Conservation (phyloP, 1,284 basidiomycete genomes). For the Cutaneotrichosporon curvatum region DNA sequence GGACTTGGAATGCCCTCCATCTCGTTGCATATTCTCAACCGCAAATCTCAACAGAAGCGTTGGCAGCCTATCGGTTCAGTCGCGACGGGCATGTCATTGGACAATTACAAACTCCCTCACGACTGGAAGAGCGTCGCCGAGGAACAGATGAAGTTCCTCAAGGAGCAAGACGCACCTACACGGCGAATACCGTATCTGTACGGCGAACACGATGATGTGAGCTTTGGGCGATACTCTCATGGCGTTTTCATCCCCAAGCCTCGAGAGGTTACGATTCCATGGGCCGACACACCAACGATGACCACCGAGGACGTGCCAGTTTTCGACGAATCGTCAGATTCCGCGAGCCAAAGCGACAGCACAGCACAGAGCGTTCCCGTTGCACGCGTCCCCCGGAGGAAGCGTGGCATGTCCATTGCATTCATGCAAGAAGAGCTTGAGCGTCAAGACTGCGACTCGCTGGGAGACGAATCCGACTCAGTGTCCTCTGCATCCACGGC, state of each 20-base stretch:
- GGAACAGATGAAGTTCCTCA: constrained; percentile 60
- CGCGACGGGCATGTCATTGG: constrained; percentile 55
- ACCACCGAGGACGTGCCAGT: constrained; percentile 2
- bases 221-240: constrained; percentile 20
- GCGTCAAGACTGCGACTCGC: constrained; percentile 7
- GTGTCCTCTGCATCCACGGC: constrained; percentile 8
- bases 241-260: constrained; percentile 33
- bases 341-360: constrained; percentile 6
- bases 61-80: constrained; percentile 66
- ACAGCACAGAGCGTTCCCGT: constrained; percentile 1
- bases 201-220: constrained; percentile 18
- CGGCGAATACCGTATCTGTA: constrained; percentile 60
- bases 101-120: constrained; percentile 60
- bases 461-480: constrained; percentile 24
- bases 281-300: background rate
- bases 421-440: background rate
- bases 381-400: constrained; percentile 4
- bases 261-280: background rate
- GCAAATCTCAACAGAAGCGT: constrained; percentile 16
- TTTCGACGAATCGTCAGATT: constrained; percentile 7
- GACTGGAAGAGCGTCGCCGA: constrained; percentile 54
- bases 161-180: constrained; percentile 63
- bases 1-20: constrained; percentile 23
- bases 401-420: constrained; percentile 2
- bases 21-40: constrained; percentile 19